A percentile compares a stretch with the other conserved stretches of the same genome.
Evolutionary conservation across 108 stramenopile genomes (phyloP).

Genomic region (Nannochloropsis oceanica): DNA sequence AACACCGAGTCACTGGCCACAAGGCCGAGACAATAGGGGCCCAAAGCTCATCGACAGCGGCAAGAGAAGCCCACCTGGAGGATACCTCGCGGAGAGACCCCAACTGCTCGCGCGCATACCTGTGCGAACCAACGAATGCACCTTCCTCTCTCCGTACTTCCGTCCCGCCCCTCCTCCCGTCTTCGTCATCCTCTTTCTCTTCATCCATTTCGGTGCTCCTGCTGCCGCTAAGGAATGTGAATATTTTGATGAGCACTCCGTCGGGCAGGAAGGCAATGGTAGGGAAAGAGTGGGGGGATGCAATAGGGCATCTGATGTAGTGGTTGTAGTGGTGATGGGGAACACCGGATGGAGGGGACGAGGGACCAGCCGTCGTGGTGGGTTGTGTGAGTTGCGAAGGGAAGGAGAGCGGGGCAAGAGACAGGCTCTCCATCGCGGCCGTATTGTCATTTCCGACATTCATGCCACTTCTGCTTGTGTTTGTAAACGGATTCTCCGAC

Average conservation of each 20-base stretch:
- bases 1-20: not conserved
- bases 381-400: not conserved
- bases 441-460: no score
- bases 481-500: no score
- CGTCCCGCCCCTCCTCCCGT: no score
- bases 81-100: not conserved
- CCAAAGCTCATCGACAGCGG: not conserved
- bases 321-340: not conserved
- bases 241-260: not conserved
- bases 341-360: not conserved
- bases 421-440: not conserved
- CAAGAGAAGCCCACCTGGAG: not conserved
- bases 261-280: not conserved
- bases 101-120: not conserved
- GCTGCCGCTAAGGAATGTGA: not conserved
- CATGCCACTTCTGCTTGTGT: no score
- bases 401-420: not conserved
- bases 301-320: not conserved
- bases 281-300: not conserved
- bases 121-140: not conserved
- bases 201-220: not conserved
- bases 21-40: not conserved
- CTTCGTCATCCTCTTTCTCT: no score
- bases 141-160: no score
- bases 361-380: not conserved